Base-by-base conservation (phyloP, 495 filamentous ascomycete genomes). In the Hyphodiscus hymeniophilus region DNA sequence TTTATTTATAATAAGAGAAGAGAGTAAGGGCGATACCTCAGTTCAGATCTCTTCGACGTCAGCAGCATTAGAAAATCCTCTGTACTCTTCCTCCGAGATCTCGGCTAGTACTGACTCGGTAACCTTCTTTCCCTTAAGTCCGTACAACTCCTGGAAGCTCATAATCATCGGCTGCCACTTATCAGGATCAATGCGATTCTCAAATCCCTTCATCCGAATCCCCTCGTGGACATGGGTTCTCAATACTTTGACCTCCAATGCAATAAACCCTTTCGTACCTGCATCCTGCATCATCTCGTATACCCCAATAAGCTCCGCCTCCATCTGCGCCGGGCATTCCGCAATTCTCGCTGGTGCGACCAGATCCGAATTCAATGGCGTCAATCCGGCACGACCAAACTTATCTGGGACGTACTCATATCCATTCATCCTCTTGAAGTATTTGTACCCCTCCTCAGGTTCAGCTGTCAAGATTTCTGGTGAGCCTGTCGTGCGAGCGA, bases 311-410 rank as follows among this genome's bases (percentile, higher is more conserved):
- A 72, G 45, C 53, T 66, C 60, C 40, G 60, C 63, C 51, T 69
- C 69, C 66, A 65, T 65, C 57, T 65, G 67, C 28, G 60, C 66
- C 0, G 67, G 66, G 45, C 67, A 70, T 42, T 69, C 66, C n/a
- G 38, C 39, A 38, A 70, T 63, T 7, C 67, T 48, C 2, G 38
- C 45, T 15, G 64, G 54, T 3, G 55, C 43, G 7, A 65, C 56
- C 38, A 65, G 51, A 38, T 56, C 54, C 18, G 65, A 69, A 13
- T 51, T 45, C 41, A 58, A 52, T 26, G 63, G 64, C 23, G 66
- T 69, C 17, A 65, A 47, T 4, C 55, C 51, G 7, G 68, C 57
- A 31, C 48, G 48, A 20, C 51, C 53, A 50, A 68, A 73, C 46
- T 70, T 71, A 52, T 73, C 69, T 0, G 32, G 35, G 17, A 53